Evolutionary conservation across 2,329 filamentous ascomycete genomes (phyloP).

Genomic region (Tolypocladium ophioglossoides): DNA sequence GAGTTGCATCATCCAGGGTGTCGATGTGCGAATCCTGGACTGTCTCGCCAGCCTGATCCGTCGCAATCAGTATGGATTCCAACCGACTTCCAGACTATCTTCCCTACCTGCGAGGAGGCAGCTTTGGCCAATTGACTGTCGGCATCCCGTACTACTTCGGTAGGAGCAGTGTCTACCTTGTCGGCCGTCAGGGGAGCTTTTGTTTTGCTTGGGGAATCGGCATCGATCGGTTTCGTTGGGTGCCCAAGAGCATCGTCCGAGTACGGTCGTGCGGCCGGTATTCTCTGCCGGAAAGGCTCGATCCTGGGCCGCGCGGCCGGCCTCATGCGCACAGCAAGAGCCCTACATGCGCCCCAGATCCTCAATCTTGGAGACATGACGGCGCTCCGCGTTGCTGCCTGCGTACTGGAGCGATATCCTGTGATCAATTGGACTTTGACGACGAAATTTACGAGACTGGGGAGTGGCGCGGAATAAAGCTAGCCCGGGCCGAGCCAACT

Average conservation of each 20-base stretch:
- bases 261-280: slow-evolving; percentile 15
- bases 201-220: slow-evolving; percentile 1
- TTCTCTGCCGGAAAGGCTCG: slow-evolving; percentile 11
- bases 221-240: slow-evolving; percentile 11
- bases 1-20: slow-evolving; percentile 22
- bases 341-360: slow-evolving; percentile 23
- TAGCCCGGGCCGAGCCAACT: slow-evolving; percentile 2
- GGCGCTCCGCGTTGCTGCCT: slow-evolving; percentile 6
- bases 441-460: slow-evolving; percentile 7
- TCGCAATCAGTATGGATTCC: neutral
- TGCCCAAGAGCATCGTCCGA: slow-evolving; percentile 20
- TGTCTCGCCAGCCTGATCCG: neutral
- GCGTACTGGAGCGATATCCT: neutral
- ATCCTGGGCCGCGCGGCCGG: slow-evolving; percentile 12
- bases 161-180: neutral
- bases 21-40: slow-evolving; percentile 9
- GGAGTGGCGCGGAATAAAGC: slow-evolving; percentile 7
- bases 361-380: slow-evolving; percentile 22
- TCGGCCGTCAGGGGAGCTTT: neutral
- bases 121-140: neutral
- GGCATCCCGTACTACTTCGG: neutral
- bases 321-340: slow-evolving; percentile 19
- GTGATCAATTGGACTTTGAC: neutral
- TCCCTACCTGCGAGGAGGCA: neutral
- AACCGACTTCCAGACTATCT: neutral